Evolutionary conservation across 805 yeast genomes (phyloP).

Genomic region (Ogataea populi-albae): DNA sequence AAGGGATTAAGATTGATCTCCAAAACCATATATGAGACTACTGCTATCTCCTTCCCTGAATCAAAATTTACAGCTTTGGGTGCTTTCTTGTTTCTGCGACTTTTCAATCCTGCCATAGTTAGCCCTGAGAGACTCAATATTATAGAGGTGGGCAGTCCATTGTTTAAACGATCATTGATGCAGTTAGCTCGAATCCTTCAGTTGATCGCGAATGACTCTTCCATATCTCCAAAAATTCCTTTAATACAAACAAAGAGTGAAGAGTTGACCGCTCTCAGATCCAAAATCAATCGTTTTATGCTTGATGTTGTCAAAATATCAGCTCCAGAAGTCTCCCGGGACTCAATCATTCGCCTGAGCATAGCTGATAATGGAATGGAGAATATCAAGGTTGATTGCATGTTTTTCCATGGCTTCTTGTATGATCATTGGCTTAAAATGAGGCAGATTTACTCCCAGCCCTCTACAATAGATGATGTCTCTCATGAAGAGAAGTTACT

Average conservation of each 20-base stretch:
- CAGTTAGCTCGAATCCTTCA: slow-evolving; percentile 82
- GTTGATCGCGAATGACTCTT: slow-evolving; percentile 80
- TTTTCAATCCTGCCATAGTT: slow-evolving; percentile 85
- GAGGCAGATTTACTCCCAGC: slow-evolving; percentile 22
- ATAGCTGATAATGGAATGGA: slow-evolving; percentile 14
- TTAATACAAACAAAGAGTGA: slow-evolving; percentile 37
- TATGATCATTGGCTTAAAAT: slow-evolving; percentile 46
- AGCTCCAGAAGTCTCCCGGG: slow-evolving; percentile 4
- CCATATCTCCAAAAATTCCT: slow-evolving; percentile 64
- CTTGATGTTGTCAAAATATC: slow-evolving; percentile 25
- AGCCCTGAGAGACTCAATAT: slow-evolving; percentile 64
- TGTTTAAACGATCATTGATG: slow-evolving; percentile 59
- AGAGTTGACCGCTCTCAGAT: slow-evolving; percentile 40
- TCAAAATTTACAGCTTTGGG: slow-evolving; percentile 74
- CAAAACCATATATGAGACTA: slow-evolving; percentile 55
- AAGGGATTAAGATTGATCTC: slow-evolving; percentile 70
- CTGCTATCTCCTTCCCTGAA: slow-evolving; percentile 60
- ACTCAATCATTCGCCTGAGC: slow-evolving; percentile 14
- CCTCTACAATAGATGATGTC: slow-evolving; percentile 10
- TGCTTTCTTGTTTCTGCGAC: slow-evolving; percentile 77
- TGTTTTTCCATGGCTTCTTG: slow-evolving; percentile 44
- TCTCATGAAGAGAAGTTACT: slow-evolving; percentile 19
- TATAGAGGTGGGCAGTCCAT: slow-evolving; percentile 12
- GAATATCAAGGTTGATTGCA: slow-evolving; percentile 30
- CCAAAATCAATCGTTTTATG: slow-evolving; percentile 41